Percentiles rank a stretch among this genome's conserved stretches.
Conservation (phyloP, 345 rosid genomes). For the Salix exigua region DNA sequence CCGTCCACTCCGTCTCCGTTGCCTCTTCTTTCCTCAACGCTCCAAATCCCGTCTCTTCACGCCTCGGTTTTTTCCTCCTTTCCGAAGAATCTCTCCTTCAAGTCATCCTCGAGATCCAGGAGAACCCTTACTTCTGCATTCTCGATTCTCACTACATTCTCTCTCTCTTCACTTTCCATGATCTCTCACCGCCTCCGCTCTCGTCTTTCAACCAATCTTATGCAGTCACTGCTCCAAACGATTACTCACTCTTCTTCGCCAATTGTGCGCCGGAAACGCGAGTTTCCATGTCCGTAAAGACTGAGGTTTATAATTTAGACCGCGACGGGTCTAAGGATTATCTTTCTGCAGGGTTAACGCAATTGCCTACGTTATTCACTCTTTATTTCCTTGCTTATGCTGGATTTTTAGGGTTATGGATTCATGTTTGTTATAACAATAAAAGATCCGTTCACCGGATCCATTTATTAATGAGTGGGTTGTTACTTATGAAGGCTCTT, state of each 20-base stretch:
- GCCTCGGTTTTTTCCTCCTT: constrained; percentile 91
- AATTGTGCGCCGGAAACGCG: constrained; percentile 76
- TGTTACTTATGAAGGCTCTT: constrained; percentile 76
- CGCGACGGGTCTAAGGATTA: constrained; percentile 53
- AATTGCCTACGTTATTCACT: constrained; percentile 59
- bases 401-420: constrained; percentile 59
- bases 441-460: constrained; percentile 65
- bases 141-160: constrained; percentile 63
- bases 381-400: constrained; percentile 57
- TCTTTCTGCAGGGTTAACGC: constrained; percentile 76
- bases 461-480: constrained; percentile 73
- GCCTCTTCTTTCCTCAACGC: constrained; percentile 39
- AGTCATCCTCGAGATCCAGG: constrained; percentile 76
- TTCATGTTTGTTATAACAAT: constrained; percentile 47
- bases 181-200: constrained; percentile 73
- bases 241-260: constrained; percentile 88
- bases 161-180: constrained; percentile 67
- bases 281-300: constrained; percentile 73
- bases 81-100: constrained; percentile 85
- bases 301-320: constrained; percentile 73
- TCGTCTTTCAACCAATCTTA: constrained; percentile 57
- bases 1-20: constrained; percentile 65
- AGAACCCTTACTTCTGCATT: constrained; percentile 74
- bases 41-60: constrained; percentile 52
- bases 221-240: constrained; percentile 67